phyloP scores from a whole-genome alignment of 2,329 filamentous ascomycete genomes.

The Microcyclosporella mali region DNA sequence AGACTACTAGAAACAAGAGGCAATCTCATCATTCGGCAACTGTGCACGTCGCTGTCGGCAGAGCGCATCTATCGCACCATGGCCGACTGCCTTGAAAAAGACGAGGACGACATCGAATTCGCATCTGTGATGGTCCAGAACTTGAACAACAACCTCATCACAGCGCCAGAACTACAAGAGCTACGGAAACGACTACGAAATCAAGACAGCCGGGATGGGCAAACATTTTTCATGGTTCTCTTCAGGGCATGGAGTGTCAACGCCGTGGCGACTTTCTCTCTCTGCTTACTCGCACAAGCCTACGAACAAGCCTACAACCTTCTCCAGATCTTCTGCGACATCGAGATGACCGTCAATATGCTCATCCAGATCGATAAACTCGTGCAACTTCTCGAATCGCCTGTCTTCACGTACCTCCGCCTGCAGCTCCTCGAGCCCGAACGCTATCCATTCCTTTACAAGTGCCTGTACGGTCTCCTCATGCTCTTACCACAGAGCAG shows the following conservation, averaged over 20 bases:
- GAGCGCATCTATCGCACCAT: conserved; percentile 94
- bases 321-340: conserved; percentile 92
- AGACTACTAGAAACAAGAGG: conserved; percentile 85
- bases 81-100: conserved; percentile 93
- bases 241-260: conserved; percentile 99
- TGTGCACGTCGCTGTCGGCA: conserved; percentile 86
- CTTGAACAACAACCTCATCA: conserved; percentile 97
- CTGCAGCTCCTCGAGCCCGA: conserved; percentile 94
- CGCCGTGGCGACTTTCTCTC: conserved; percentile 91
- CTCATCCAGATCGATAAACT: conserved; percentile 98
- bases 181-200: conserved; percentile 85
- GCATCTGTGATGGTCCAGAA: conserved; percentile 99
- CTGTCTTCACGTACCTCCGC: conserved; percentile 94
- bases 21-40: conserved; percentile 91
- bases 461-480: conserved; percentile 85
- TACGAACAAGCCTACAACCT: conserved; percentile 98
- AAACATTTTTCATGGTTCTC: conserved; percentile 87
- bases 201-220: conserved; percentile 85
- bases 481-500: conserved; percentile 99
- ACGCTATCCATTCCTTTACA: conserved; percentile 84
- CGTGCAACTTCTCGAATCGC: conserved; percentile 91
- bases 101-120: conserved; percentile 92
- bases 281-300: conserved; percentile 90
- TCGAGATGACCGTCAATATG: conserved; percentile 98
- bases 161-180: conserved; percentile 86